Base-by-base conservation (phyloP, 2,329 filamentous ascomycete species). In the Zymoseptoria pseudotritici region DNA sequence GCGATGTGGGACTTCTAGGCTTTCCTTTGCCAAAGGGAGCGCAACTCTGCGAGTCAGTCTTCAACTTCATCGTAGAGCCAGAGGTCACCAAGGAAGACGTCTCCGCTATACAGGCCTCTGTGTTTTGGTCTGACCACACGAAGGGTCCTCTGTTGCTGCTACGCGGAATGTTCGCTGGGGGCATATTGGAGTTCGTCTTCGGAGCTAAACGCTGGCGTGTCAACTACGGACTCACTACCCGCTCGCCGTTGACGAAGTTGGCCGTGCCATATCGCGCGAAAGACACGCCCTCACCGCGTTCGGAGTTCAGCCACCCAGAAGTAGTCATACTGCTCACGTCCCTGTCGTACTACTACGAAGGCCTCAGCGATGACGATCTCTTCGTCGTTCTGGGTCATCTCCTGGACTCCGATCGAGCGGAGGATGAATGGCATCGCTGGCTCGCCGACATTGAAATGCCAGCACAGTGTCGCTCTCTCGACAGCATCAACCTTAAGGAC, bases 211-310 rank as follows among this genome's bases (percentile, higher is more conserved):
- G 84, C 3, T 89, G 82, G 82, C 85, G 86, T 21, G 87, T 91
- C 0, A 78, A 84, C 50, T 91, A 78, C 62, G 77, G 78, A 0
- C 63, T 78, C 0, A 70, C 76, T 0, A 53, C 62, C 0, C 77
- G 88, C 17, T 77, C 80, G 49, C 84, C 84, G 0, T 54, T 63
- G 2, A 71, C 67, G 4, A 65, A 59, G 26, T 80, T 88, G 5
- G 86, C 87, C 0, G 87, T 90, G 0, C 87, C 87, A 0, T 90
- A 81, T 53, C 77, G 82, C 10, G 84, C 85, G 0, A 89, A 90
- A 59, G 87, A 86, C 2, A 77, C 80, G 0, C 87, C 87, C 0
- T 81, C 80, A 0, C 80, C 83, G 0, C 79, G 83, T 7, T 82
- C 86, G 0, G 87, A 90, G 65, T 90, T 83, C 68, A 84, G 85